Conservation (phyloP, 2,329 filamentous ascomycete species). For the Fusarium sp. region DNA sequence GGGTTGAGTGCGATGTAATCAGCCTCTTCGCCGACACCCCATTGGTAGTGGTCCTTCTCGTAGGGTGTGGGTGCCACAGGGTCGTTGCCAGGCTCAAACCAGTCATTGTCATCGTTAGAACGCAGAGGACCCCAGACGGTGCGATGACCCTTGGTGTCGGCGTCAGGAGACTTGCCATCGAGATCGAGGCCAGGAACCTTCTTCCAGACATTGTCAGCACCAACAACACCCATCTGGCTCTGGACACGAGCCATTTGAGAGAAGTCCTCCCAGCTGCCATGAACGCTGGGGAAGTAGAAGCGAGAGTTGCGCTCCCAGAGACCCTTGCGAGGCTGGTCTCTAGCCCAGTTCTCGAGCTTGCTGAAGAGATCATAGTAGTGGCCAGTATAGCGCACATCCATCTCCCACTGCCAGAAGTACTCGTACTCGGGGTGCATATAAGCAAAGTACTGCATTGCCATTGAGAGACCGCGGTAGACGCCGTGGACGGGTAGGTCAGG, state of each 20-base stretch:
- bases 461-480: constrained; percentile 91
- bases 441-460: constrained; percentile 95
- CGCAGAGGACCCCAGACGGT: constrained; percentile 87
- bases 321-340: constrained; percentile 79
- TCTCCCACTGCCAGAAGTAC: constrained; percentile 95
- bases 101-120: constrained; percentile 74
- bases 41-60: constrained; percentile 83
- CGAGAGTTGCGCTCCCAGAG: constrained; percentile 84
- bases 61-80: constrained; percentile 76
- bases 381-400: constrained; percentile 90
- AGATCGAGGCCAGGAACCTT: constrained; percentile 57
- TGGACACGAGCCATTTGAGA: constrained; percentile 79
- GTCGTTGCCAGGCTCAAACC: constrained; percentile 79
- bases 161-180: constrained; percentile 53
- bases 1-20: constrained; percentile 94
- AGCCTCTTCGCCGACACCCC: constrained; percentile 91
- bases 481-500: constrained; percentile 85
- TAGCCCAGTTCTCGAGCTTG: constrained; percentile 77
- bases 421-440: constrained; percentile 90
- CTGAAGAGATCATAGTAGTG: constrained; percentile 84
- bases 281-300: constrained; percentile 82
- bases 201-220: constrained; percentile 76
- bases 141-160: constrained; percentile 55
- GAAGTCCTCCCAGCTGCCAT: constrained; percentile 85
- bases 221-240: constrained; percentile 75